Percentiles rank a stretch among this genome's conserved stretches.
phyloP scores from a whole-genome alignment of 805 yeast genomes.

The Yarrowia phangngaensis region DNA sequence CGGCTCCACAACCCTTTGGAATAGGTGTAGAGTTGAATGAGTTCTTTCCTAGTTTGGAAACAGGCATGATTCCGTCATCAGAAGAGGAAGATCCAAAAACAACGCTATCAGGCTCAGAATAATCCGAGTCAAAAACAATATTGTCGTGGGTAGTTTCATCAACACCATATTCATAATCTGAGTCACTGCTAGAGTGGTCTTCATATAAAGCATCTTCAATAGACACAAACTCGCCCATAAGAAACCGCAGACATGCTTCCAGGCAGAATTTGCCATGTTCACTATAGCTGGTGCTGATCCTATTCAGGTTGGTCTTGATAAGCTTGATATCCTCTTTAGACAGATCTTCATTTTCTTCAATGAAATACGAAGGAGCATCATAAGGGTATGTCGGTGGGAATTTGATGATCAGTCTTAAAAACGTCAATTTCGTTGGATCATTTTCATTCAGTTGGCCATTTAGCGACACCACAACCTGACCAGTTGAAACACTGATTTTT shows the following conservation, averaged over 20 bases:
- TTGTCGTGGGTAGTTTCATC: constrained; percentile 3
- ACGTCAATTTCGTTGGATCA: constrained; percentile 48
- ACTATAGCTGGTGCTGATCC: constrained; percentile 56
- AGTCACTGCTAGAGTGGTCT: constrained; percentile 1
- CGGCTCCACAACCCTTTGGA: constrained; percentile 91
- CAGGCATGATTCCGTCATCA: constrained; percentile 19
- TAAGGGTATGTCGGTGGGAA: constrained; percentile 75
- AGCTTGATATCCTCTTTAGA: constrained; percentile 48
- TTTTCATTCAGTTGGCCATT: constrained; percentile 68
- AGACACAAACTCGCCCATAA: constrained; percentile 54
- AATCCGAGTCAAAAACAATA: constrained; percentile 36
- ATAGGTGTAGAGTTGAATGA: constrained; percentile 76
- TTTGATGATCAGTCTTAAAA: constrained; percentile 62
- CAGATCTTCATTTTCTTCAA: constrained; percentile 78
- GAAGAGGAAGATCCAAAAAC: constrained; percentile 29
- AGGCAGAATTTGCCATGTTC: constrained; percentile 62
- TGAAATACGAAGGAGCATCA: constrained; percentile 53
- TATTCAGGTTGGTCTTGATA: constrained; percentile 50
- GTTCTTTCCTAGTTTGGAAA: constrained; percentile 3
- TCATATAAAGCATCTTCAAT: constrained; percentile 16
- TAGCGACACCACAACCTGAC: constrained; percentile 69
- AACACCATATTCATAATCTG: constrained; percentile 36
- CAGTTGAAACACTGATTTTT: constrained; percentile 81
- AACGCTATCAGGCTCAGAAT: constrained; percentile 33
- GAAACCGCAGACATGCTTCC: constrained; percentile 70